phyloP scores from a whole-genome alignment of 371 early-diverging fungal genomes.

The Mycotypha africana region DNA sequence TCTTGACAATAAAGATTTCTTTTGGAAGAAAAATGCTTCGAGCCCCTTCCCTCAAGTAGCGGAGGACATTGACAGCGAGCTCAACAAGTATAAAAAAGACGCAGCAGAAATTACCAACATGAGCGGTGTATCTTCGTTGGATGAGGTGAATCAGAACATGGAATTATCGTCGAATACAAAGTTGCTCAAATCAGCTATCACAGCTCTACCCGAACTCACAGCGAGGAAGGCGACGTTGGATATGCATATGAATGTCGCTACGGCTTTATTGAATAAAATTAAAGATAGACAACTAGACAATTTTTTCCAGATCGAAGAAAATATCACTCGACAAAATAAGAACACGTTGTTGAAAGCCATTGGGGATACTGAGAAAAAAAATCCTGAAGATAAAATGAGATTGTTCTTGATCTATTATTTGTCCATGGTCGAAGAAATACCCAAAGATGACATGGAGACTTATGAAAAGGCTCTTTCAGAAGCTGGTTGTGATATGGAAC shows the following conservation, averaged over 20 bases:
- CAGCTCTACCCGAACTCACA: constrained; percentile 92
- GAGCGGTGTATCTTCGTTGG: constrained; percentile 80
- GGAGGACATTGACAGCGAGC: constrained; percentile 86
- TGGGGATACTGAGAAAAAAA: constrained; percentile 71
- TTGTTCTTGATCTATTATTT: constrained; percentile 86
- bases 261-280: constrained; percentile 85
- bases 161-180: constrained; percentile 76
- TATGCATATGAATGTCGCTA: constrained; percentile 98
- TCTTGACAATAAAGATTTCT: constrained; percentile 86
- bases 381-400: constrained; percentile 87
- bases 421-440: constrained; percentile 61
- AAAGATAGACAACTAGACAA: constrained; percentile 94
- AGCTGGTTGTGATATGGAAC: constrained; percentile 70
- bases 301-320: constrained; percentile 94
- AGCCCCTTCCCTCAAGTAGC: constrained; percentile 98
- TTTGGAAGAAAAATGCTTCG: constrained; percentile 92
- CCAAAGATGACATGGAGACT: constrained; percentile 75
- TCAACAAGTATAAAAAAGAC: constrained; percentile 89
- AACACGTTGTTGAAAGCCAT: constrained; percentile 76
- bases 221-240: constrained; percentile 94
- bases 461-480: constrained; percentile 75
- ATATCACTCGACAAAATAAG: constrained; percentile 69
- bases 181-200: constrained; percentile 87
- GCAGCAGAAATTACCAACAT: constrained; percentile 87
- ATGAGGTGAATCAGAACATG: constrained; percentile 77